These are phyloP conservation scores for Entomortierella chlamydospora DNA, from an alignment of 192 early-diverging fungal genomes.

Conservation along the genomic window DNA sequence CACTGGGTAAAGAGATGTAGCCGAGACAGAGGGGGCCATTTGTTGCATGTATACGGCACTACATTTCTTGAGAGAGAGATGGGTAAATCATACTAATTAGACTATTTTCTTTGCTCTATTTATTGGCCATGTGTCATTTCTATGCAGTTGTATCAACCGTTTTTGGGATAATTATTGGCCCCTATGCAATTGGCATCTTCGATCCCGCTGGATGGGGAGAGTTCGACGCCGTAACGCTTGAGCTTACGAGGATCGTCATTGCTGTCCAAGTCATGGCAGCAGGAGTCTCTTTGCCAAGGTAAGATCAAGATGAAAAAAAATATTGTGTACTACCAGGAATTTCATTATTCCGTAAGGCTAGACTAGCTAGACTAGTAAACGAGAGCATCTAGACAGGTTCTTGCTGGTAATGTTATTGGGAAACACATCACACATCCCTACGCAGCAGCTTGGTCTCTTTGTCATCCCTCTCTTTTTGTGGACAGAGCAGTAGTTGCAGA, in stretches of 20 bases:
- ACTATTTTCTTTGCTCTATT: neutral
- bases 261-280: slow-evolving; percentile 92
- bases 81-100: neutral
- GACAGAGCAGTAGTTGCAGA: too few relatives aligned
- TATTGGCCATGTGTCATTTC: neutral
- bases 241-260: slow-evolving; percentile 82
- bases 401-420: too few relatives aligned
- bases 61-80: too few relatives aligned
- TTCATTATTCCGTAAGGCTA: slow-evolving; percentile 24
- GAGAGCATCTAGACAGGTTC: too few relatives aligned
- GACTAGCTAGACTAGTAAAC: neutral
- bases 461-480: too few relatives aligned
- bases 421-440: too few relatives aligned
- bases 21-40: too few relatives aligned
- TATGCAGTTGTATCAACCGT: slow-evolving; percentile 80
- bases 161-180: slow-evolving; percentile 89
- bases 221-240: slow-evolving; percentile 69
- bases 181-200: slow-evolving; percentile 74
- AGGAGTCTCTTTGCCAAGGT: slow-evolving; percentile 84
- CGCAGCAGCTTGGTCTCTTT: too few relatives aligned
- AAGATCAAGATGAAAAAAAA: too few relatives aligned
- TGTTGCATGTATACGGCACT: too few relatives aligned
- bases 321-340: too few relatives aligned
- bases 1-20: too few relatives aligned
- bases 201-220: slow-evolving; percentile 71